Conservation (phyloP, 73 alveolate species). For the Paramecium sexaurelia region DNA sequence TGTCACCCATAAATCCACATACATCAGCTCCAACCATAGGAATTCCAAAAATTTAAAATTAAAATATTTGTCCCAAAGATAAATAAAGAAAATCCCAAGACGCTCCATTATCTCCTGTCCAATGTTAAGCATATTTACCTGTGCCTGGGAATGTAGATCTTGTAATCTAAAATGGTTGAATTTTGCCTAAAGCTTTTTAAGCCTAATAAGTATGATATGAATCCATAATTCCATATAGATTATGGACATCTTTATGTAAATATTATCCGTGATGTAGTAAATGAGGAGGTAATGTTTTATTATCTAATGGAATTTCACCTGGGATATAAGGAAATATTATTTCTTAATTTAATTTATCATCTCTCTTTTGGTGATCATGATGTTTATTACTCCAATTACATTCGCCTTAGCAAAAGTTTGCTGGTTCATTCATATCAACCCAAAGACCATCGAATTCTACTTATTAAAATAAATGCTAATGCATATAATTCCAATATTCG, state of each 20-base stretch:
- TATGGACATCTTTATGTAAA: constrained; percentile 86
- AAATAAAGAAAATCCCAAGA: constrained; percentile 76
- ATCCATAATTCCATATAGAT: constrained; percentile 82
- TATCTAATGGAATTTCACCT: constrained; percentile 86
- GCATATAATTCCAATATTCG: constrained; percentile 74
- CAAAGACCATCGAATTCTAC: constrained; percentile 93
- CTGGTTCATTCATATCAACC: constrained; percentile 97
- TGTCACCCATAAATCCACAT: constrained; percentile 95
- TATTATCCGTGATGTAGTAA: constrained; percentile 73
- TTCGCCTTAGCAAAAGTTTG: constrained; percentile 84
- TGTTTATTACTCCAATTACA: constrained; percentile 75
- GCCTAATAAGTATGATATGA: constrained; percentile 82
- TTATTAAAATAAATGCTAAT: constrained; percentile 70
- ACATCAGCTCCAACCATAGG: constrained; percentile 97
- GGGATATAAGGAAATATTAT: constrained; percentile 87
- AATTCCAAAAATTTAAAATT: constrained; percentile 91
- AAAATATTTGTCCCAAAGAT: constrained; percentile 74
- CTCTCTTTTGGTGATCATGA: background rate
- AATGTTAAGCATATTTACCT: constrained; percentile 95
- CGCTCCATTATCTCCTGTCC: constrained; percentile 98
- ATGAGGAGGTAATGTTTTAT: constrained; percentile 78
- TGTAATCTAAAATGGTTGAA: constrained; percentile 90
- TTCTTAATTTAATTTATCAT: background rate
- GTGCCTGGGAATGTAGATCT: constrained; percentile 95
- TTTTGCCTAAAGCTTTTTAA: constrained; percentile 63